phyloP scores from a whole-genome alignment of 805 yeast genomes.

The Candida chauliodis region DNA sequence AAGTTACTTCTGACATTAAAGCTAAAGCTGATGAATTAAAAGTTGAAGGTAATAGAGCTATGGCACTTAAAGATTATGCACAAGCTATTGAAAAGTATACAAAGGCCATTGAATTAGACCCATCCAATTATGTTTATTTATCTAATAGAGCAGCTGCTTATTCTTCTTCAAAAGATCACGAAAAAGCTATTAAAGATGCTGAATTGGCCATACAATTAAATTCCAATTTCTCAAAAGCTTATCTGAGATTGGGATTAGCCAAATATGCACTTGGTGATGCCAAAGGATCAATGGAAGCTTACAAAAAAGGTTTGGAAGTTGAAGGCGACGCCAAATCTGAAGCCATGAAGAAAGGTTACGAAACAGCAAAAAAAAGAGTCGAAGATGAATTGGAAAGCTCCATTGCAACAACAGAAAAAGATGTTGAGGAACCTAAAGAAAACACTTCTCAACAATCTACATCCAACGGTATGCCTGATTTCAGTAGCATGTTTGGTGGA shows the following conservation, averaged over 20 bases:
- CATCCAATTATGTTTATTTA: conserved; percentile 75
- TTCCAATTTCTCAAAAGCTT: conserved; percentile 84
- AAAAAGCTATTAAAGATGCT: conserved; percentile 80
- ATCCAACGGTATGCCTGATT: conserved; percentile 67
- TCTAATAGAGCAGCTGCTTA: conserved; percentile 98
- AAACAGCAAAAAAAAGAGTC: conserved; percentile 85
- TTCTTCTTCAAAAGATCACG: conserved; percentile 72
- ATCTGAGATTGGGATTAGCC: conserved; percentile 92
- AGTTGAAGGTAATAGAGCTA: conserved; percentile 82
- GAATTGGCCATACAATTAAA: conserved; percentile 73
- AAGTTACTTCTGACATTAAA: conserved; percentile 50
- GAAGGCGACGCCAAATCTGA: conserved; percentile 85
- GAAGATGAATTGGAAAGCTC: conserved; percentile 62
- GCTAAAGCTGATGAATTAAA: conserved; percentile 82
- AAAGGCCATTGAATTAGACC: conserved; percentile 67
- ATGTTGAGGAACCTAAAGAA: conserved; percentile 14
- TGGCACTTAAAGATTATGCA: conserved; percentile 71
- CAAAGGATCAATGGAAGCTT: conserved; percentile 85
- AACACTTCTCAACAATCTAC: conserved; percentile 22
- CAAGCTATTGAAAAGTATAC: conserved; percentile 76
- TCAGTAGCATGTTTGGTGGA: conserved; percentile 57
- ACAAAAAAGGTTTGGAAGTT: conserved; percentile 77
- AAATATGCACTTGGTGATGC: conserved; percentile 92
- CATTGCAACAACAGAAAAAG: conserved; percentile 28
- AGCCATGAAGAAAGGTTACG: conserved; percentile 89